These are phyloP conservation scores for Citeromyces matritensis DNA, from an alignment of 805 yeast genomes.

Conservation along the genomic window DNA sequence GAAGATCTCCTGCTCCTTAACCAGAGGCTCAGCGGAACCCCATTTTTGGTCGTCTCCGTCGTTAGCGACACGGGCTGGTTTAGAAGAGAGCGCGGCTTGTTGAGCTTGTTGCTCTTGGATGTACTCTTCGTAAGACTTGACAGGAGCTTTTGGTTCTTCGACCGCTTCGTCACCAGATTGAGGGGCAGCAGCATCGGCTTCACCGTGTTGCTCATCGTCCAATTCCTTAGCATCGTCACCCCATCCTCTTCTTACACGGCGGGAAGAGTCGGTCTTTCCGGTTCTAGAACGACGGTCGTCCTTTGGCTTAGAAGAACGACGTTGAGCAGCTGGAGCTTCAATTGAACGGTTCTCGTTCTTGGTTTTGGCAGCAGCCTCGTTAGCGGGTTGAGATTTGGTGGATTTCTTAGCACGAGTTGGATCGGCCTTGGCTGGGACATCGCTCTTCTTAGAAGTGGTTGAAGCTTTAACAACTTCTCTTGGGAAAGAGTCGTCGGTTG, in stretches of 20 bases:
- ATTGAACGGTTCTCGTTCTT: slow-evolving; percentile 55
- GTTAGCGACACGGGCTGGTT: slow-evolving; percentile 32
- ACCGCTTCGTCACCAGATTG: slow-evolving; percentile 22
- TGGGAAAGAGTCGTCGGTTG: slow-evolving; percentile 38
- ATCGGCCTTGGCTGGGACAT: slow-evolving; percentile 70
- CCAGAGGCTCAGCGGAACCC: slow-evolving; percentile 42
- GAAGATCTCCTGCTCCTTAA: slow-evolving; percentile 48
- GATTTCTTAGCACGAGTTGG: slow-evolving; percentile 64
- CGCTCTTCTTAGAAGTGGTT: slow-evolving; percentile 80
- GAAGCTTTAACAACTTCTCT: slow-evolving; percentile 69
- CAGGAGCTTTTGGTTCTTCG: slow-evolving; percentile 23
- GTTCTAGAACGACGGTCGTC: slow-evolving; percentile 80
- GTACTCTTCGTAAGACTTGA: slow-evolving; percentile 77
- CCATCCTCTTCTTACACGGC: slow-evolving; percentile 79
- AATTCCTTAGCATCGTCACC: slow-evolving; percentile 67
- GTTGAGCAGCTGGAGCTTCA: slow-evolving; percentile 36
- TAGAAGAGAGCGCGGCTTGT: slow-evolving; percentile 21
- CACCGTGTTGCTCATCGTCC: slow-evolving; percentile 49
- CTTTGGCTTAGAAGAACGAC: slow-evolving; percentile 34
- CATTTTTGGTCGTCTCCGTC: slow-evolving; percentile 41
- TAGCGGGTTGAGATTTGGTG: slow-evolving; percentile 62
- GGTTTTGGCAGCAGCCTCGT: slow-evolving; percentile 76
- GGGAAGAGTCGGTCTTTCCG: slow-evolving; percentile 72
- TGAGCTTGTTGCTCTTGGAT: slow-evolving; percentile 47
- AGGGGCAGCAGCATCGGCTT: slow-evolving; percentile 20